Conservation (phyloP, 805 yeast species). For the Groenewaldozyma salmanticensis region DNA sequence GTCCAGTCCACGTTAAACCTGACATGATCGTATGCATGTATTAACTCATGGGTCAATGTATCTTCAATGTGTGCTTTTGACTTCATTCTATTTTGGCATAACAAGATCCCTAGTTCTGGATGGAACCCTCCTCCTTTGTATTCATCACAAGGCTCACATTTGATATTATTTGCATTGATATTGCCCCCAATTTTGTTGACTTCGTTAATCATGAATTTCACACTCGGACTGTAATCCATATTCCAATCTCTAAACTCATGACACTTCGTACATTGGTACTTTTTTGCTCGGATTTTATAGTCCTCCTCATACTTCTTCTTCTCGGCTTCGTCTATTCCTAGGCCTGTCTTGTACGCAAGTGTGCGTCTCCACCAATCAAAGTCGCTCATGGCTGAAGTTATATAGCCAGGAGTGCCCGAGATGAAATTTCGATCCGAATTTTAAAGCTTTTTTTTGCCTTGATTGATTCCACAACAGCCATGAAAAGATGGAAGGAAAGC, state of each 20-base stretch:
- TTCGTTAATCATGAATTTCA: constrained; percentile 77
- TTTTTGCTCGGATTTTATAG: constrained; percentile 32
- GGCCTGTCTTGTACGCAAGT: constrained; percentile 58
- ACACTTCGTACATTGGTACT: constrained; percentile 56
- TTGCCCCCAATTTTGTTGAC: constrained; percentile 57
- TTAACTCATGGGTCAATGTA: constrained; percentile 82
- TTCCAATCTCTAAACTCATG: constrained; percentile 73
- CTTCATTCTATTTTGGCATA: constrained; percentile 74
- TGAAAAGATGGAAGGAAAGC: no score
- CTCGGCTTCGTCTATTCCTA: constrained; percentile 49
- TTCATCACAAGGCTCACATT: constrained; percentile 79
- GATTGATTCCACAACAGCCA: no score
- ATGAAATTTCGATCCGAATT: no score
- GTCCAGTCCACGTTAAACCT: constrained; percentile 82
- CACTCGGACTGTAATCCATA: constrained; percentile 63
- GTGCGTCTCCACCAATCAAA: constrained; percentile 81
- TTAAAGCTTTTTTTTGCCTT: no score
- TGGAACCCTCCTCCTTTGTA: constrained; percentile 86
- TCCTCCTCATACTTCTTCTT: constrained; percentile 50
- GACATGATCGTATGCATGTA: constrained; percentile 86
- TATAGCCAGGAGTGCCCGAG: no score
- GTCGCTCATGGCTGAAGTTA: constrained; percentile 22
- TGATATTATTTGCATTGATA: constrained; percentile 42
- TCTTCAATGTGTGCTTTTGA: constrained; percentile 81
- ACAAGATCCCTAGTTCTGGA: constrained; percentile 75